Conservation (phyloP, 257 asterid species). For the Primulina tabacum region DNA sequence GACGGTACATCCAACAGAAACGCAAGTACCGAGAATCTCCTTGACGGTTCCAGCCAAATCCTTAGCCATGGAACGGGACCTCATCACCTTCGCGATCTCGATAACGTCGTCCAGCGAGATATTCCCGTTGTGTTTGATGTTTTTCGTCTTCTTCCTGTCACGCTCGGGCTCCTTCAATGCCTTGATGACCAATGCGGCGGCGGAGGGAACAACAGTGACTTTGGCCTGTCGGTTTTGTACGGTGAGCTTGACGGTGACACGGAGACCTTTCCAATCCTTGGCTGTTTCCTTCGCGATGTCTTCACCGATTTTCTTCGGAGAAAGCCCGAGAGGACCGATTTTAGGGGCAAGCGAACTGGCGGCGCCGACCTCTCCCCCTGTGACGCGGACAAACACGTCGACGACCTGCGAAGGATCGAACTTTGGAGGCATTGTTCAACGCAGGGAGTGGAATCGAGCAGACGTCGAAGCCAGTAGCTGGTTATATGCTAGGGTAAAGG, state of each 20-base stretch:
- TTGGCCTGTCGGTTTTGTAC: slow-evolving; percentile 65
- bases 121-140: slow-evolving; percentile 55
- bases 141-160: slow-evolving; percentile 54
- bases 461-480: background rate
- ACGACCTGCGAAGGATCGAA: slow-evolving; percentile 55
- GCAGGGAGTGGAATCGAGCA: background rate
- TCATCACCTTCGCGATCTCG: slow-evolving; percentile 60
- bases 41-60: slow-evolving; percentile 55
- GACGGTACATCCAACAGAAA: slow-evolving; percentile 65
- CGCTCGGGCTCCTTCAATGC: slow-evolving; percentile 64
- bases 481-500: background rate
- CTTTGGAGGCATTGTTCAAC: slow-evolving; percentile 50
- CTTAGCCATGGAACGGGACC: slow-evolving; percentile 57
- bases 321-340: slow-evolving; percentile 58
- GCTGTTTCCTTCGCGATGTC: slow-evolving; percentile 65
- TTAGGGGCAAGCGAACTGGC: slow-evolving; percentile 66
- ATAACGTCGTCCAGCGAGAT: slow-evolving; percentile 58
- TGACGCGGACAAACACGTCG: slow-evolving; percentile 55
- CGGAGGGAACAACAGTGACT: slow-evolving; percentile 59
- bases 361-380: slow-evolving; percentile 61
- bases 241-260: slow-evolving; percentile 60
- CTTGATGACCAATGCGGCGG: slow-evolving; percentile 60
- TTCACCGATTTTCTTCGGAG: slow-evolving; percentile 61
- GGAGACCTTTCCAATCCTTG: slow-evolving; percentile 68
- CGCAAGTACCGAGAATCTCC: slow-evolving; percentile 71